phyloP scores from a whole-genome alignment of 805 yeast genomes.

The Suhomyces prunicola region DNA sequence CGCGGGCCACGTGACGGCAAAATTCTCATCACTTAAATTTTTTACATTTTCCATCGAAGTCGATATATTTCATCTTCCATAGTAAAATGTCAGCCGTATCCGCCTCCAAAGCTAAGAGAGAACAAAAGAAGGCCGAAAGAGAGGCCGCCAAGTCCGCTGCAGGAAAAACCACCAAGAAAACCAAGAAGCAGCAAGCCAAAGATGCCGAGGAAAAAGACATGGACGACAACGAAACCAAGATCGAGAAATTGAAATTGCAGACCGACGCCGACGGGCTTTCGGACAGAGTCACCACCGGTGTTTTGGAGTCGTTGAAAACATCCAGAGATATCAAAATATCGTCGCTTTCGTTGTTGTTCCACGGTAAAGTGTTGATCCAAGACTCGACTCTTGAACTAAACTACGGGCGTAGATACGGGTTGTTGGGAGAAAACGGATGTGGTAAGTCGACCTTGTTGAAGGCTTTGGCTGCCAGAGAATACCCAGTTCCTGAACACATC shows the following conservation, averaged over 20 bases:
- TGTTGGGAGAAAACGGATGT: slow-evolving; percentile 97
- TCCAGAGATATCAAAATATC: slow-evolving; percentile 92
- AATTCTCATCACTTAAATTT: slow-evolving; percentile 4
- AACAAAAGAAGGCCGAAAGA: slow-evolving; percentile 79
- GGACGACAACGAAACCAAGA: slow-evolving; percentile 65
- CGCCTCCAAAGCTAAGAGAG: slow-evolving; percentile 97
- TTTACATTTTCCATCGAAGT: background rate
- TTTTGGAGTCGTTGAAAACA: slow-evolving; percentile 79
- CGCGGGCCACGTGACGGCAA: background rate
- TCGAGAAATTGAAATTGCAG: slow-evolving; percentile 86
- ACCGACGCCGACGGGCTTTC: slow-evolving; percentile 91
- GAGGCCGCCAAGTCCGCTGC: slow-evolving; percentile 52
- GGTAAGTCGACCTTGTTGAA: slow-evolving; percentile 95
- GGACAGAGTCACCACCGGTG: slow-evolving; percentile 98
- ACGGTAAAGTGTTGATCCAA: slow-evolving; percentile 93
- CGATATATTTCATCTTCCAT: background rate
- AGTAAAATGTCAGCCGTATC: slow-evolving; percentile 52
- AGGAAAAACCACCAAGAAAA: slow-evolving; percentile 70
- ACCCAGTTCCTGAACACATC: slow-evolving; percentile 87
- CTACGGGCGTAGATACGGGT: slow-evolving; percentile 96
- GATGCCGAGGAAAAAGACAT: slow-evolving; percentile 51
- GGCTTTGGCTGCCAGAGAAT: slow-evolving; percentile 93
- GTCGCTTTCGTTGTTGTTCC: slow-evolving; percentile 89
- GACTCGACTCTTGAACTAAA: slow-evolving; percentile 91
- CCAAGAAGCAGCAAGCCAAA: slow-evolving; percentile 53